Percentiles rank a stretch among this genome's conserved stretches.
phyloP scores from a whole-genome alignment of 106 monocot species.

The Dendrobium catenatum region DNA sequence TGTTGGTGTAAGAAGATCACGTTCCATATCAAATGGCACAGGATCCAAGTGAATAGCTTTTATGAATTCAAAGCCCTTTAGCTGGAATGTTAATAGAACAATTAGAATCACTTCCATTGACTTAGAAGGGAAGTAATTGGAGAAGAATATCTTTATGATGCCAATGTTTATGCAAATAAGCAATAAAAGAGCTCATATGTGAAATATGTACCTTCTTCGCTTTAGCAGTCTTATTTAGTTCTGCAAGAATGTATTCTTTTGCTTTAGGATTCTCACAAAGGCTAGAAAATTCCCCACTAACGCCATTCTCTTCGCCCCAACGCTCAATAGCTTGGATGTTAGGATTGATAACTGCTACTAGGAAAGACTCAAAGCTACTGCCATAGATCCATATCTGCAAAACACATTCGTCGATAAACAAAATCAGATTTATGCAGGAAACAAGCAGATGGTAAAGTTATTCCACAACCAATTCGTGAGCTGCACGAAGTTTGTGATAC shows the following conservation, averaged over 20 bases:
- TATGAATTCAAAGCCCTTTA: constrained; percentile 88
- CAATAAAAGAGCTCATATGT: not conserved
- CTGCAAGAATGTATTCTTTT: constrained; percentile 64
- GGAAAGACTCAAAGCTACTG: constrained; percentile 84
- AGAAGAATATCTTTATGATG: not conserved
- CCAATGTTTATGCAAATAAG: not conserved
- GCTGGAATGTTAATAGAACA: constrained; percentile 26
- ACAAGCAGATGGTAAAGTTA: not conserved
- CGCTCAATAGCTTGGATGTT: constrained; percentile 53
- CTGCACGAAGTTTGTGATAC: too few relatives aligned
- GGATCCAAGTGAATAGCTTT: constrained; percentile 87
- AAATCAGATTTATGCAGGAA: not conserved
- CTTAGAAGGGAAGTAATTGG: not conserved
- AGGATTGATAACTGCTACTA: constrained; percentile 79
- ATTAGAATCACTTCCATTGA: not conserved
- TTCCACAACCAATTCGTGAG: not conserved
- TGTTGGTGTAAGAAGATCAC: constrained; percentile 87
- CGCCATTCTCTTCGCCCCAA: constrained; percentile 68
- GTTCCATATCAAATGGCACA: constrained; percentile 81
- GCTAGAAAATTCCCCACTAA: constrained; percentile 44
- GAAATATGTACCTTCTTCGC: constrained; percentile 47
- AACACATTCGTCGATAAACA: not conserved
- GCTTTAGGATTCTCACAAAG: constrained; percentile 70
- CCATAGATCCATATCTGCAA: constrained; percentile 96
- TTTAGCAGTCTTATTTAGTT: constrained; percentile 68